phyloP scores from a whole-genome alignment of 495 filamentous ascomycete genomes.

The Aspergillus incahuasiensis region DNA sequence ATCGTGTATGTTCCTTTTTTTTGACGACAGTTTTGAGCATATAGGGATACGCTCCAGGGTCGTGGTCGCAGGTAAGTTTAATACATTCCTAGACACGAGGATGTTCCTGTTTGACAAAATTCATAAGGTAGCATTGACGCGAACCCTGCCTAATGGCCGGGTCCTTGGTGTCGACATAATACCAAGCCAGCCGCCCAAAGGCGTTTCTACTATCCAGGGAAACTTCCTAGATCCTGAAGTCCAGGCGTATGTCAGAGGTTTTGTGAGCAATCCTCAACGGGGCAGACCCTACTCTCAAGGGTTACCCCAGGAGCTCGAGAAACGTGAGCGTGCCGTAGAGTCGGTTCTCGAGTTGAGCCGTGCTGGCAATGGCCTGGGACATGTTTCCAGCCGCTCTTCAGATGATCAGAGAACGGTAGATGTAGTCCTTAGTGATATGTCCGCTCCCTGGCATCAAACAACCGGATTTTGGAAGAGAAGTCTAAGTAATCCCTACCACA shows the following conservation, averaged over 20 bases:
- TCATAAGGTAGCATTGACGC: slow-evolving; percentile 66
- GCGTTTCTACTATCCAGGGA: slow-evolving; percentile 88
- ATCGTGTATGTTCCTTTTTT: not conserved
- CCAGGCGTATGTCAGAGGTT: slow-evolving; percentile 67
- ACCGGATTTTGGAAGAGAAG: slow-evolving; percentile 75
- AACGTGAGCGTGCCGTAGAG: not conserved
- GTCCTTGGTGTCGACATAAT: slow-evolving; percentile 91
- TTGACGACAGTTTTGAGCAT: not conserved
- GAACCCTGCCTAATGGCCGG: slow-evolving; percentile 68
- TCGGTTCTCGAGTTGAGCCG: slow-evolving; percentile 6
- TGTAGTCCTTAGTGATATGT: slow-evolving; percentile 98
- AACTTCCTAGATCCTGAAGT: slow-evolving; percentile 73
- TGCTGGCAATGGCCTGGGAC: not conserved
- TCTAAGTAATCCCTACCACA: slow-evolving; percentile 86
- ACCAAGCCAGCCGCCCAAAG: slow-evolving; percentile 81
- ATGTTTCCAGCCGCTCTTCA: not conserved
- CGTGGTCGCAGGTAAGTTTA: slow-evolving; percentile 76
- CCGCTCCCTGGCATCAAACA: slow-evolving; percentile 82
- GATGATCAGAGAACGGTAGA: slow-evolving; percentile 61
- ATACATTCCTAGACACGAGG: no score
- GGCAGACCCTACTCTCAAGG: slow-evolving; percentile 43
- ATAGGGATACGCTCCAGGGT: slow-evolving; percentile 89
- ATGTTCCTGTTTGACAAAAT: not conserved
- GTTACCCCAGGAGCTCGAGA: slow-evolving; percentile 6
- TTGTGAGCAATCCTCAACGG: slow-evolving; percentile 60